A percentile compares a stretch with the other conserved stretches of the same genome.
These are phyloP conservation scores for Phytophthora quininea DNA, from an alignment of 352 stramenopile species.

Conservation along the genomic window DNA sequence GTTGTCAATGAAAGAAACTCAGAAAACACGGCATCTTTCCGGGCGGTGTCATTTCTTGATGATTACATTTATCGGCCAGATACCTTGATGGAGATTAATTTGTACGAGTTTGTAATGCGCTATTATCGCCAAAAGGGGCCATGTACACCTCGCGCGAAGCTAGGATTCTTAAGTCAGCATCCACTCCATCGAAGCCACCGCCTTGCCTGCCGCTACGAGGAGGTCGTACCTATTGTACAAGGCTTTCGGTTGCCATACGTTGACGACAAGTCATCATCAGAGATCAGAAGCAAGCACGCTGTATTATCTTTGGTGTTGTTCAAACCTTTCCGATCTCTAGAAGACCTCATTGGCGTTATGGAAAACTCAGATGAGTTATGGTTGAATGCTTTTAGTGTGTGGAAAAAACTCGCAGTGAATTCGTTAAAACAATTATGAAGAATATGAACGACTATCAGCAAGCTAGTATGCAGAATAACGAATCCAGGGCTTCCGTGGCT, in stretches of 20 bases:
- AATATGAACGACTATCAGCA: constrained; percentile 2
- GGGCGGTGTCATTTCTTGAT: not conserved
- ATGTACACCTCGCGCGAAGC: not conserved
- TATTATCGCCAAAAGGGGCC: not conserved
- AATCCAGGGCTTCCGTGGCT: not conserved
- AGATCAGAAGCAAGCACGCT: not conserved
- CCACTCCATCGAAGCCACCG: not conserved
- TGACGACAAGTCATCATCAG: not conserved
- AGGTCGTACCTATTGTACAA: not conserved
- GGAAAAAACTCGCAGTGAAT: constrained; percentile 2
- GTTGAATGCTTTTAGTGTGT: not conserved
- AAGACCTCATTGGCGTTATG: not conserved
- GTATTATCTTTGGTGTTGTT: not conserved
- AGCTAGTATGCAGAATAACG: not conserved
- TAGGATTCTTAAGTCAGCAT: not conserved
- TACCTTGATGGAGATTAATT: not conserved
- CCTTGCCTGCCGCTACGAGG: not conserved
- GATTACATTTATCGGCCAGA: not conserved
- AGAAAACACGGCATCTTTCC: not conserved
- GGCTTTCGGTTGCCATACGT: not conserved
- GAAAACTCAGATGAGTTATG: not conserved
- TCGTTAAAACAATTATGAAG: constrained; percentile 9
- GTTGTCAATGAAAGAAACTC: not conserved
- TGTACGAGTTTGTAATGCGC: not conserved
- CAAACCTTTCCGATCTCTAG: constrained; percentile 6